Evolutionary conservation across 495 filamentous ascomycete genomes (phyloP).

Genomic region (Talaromyces thailandensis): DNA sequence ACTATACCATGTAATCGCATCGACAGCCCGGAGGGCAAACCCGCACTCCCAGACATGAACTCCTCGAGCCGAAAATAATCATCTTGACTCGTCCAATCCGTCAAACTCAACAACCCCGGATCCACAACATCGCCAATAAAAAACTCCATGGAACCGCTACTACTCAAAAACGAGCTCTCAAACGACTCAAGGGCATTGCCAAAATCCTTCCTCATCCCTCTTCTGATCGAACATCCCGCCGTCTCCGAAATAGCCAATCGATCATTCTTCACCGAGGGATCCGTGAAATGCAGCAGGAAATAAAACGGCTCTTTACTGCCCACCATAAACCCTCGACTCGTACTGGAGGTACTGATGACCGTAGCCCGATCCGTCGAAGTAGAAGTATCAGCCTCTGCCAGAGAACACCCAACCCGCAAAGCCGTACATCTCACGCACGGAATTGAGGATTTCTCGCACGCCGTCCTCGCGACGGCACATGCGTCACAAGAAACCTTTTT

Average conservation of each 20-base stretch:
- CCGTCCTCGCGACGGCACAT: constrained; percentile 22
- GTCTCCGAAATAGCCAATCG: constrained; percentile 28
- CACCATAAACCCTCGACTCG: constrained; percentile 33
- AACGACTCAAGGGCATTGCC: constrained; percentile 21
- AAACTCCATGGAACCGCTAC: constrained; percentile 9
- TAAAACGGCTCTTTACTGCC: constrained; percentile 17
- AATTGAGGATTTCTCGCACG: constrained; percentile 19
- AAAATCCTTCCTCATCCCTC: constrained; percentile 28
- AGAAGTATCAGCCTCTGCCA: constrained; percentile 4
- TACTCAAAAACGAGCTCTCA: constrained; percentile 20
- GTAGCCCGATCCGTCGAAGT: background rate
- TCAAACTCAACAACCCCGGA: constrained; percentile 11
- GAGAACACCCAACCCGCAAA: constrained; percentile 19
- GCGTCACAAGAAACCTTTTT: constrained; percentile 26
- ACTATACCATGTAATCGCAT: constrained; percentile 21
- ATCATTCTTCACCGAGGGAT: constrained; percentile 22
- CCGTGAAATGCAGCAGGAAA: constrained; percentile 26
- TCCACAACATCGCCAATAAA: constrained; percentile 10
- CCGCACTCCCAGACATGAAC: constrained; percentile 12
- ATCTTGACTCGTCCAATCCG: background rate
- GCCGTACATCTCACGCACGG: constrained; percentile 21
- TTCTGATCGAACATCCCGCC: constrained; percentile 21
- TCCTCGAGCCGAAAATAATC: constrained; percentile 8
- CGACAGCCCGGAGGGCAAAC: constrained; percentile 17
- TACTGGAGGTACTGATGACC: constrained; percentile 19